A percentile compares a stretch with the other conserved stretches of the same genome.
Evolutionary conservation across 192 early-diverging fungal species (phyloP).

Genomic region (Coemansia interrupta): DNA sequence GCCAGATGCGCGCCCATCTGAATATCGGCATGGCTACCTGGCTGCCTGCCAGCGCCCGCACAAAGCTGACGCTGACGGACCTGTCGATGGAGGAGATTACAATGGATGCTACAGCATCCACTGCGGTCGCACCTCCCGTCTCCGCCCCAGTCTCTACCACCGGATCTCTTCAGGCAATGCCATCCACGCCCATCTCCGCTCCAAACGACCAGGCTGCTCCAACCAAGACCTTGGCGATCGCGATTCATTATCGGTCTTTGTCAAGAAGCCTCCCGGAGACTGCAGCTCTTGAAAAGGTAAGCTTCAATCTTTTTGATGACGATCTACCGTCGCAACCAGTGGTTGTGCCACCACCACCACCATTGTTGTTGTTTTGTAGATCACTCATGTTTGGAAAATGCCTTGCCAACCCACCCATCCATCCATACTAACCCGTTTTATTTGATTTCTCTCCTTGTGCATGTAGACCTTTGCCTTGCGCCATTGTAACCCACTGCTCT

Average conservation of each 20-base stretch:
- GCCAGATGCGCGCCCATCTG: slow-evolving; percentile 29
- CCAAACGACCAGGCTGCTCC: background rate
- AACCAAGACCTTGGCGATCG: background rate
- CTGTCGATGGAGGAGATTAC: slow-evolving; percentile 29
- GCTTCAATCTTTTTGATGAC: background rate
- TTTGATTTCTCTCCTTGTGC: slow-evolving; percentile 4
- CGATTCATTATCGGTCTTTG: background rate
- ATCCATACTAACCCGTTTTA: background rate
- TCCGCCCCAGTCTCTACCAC: background rate
- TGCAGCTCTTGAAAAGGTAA: slow-evolving; percentile 5
- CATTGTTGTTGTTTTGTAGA: slow-evolving; percentile 7
- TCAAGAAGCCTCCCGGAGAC: background rate
- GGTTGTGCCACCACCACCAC: background rate
- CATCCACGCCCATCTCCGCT: background rate
- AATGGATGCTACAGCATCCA: background rate
- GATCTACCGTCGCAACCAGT: background rate
- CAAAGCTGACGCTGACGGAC: slow-evolving; percentile 35
- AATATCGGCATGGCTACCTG: slow-evolving; percentile 38
- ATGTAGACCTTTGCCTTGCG: slow-evolving; percentile 34
- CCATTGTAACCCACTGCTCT: slow-evolving; percentile 41
- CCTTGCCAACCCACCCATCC: background rate
- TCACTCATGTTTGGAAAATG: background rate
- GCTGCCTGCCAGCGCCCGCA: slow-evolving; percentile 23
- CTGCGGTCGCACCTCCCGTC: background rate
- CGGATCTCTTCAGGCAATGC: background rate